These are phyloP conservation scores for Nicotiana otophora DNA, from an alignment of 257 asterid species.

Conservation along the genomic window DNA sequence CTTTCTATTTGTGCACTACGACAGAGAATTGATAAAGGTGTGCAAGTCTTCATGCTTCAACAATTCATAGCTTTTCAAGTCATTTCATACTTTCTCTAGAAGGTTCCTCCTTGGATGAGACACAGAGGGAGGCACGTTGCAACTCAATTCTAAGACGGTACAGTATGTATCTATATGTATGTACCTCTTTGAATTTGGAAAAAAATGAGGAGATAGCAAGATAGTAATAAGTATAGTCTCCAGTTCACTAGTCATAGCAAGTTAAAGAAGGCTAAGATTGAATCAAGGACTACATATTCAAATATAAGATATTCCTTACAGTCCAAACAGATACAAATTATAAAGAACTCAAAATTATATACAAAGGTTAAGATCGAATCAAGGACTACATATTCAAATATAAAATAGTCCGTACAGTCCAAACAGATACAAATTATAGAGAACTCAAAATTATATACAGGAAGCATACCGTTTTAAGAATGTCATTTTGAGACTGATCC, in stretches of 20 bases:
- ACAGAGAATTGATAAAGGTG: no score
- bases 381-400: background rate
- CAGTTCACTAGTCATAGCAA: background rate
- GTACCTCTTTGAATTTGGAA: background rate
- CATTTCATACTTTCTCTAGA: no score
- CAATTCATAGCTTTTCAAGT: no score
- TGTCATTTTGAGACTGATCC: conserved; percentile 58
- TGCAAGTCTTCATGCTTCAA: no score
- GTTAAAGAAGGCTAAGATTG: background rate
- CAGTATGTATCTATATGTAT: background rate
- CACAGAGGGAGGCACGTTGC: no score
- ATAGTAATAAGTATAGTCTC: background rate
- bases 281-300: background rate
- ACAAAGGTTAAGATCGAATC: background rate
- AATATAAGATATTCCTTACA: background rate
- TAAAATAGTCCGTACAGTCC: background rate
- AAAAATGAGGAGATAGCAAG: background rate
- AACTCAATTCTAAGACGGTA: no score
- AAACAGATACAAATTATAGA: background rate
- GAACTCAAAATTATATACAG: background rate
- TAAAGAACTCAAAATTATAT: background rate
- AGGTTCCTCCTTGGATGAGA: no score
- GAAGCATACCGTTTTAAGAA: conserved; percentile 50
- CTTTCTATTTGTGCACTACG: no score
- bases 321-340: background rate